A percentile compares a stretch with the other conserved stretches of the same genome.
These are phyloP conservation scores for Jamesozyma jinghongensis DNA, from an alignment of 805 yeast species.

Conservation along the genomic window DNA sequence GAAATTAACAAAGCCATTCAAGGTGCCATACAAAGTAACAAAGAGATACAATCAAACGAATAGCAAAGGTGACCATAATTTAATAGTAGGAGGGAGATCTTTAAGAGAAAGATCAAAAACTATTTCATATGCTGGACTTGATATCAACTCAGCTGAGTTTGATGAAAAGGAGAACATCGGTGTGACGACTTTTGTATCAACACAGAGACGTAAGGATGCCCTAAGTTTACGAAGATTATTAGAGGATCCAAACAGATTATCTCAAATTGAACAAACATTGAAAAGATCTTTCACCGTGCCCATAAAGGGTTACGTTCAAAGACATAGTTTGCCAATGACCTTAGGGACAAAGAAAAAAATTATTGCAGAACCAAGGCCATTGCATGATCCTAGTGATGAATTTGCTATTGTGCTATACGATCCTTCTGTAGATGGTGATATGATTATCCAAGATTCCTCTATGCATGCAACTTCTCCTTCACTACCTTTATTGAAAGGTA, in stretches of 20 bases:
- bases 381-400: constrained; percentile 92
- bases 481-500: constrained; percentile 17
- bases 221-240: constrained; percentile 46
- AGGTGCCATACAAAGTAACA: constrained; percentile 43
- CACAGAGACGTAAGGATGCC: constrained; percentile 44
- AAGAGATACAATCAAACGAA: constrained; percentile 2
- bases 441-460: constrained; percentile 15
- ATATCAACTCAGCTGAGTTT: constrained; percentile 11
- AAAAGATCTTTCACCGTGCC: constrained; percentile 54
- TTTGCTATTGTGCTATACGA: constrained; percentile 91
- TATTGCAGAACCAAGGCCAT: constrained; percentile 72
- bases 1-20: constrained; percentile 57
- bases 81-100: constrained; percentile 6
- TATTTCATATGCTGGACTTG: constrained; percentile 35
- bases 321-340: constrained; percentile 59
- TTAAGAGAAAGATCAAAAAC: constrained; percentile 28
- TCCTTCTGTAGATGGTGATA: constrained; percentile 75
- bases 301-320: constrained; percentile 33
- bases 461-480: constrained; percentile 1
- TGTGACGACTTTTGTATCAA: neutral
- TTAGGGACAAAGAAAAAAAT: constrained; percentile 71
- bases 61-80: neutral
- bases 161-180: constrained; percentile 17
- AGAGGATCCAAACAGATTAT: constrained; percentile 29
- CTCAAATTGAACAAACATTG: constrained; percentile 34